phyloP scores from a whole-genome alignment of 2,329 filamentous ascomycete genomes.

The Corniculantispora saksenae region DNA sequence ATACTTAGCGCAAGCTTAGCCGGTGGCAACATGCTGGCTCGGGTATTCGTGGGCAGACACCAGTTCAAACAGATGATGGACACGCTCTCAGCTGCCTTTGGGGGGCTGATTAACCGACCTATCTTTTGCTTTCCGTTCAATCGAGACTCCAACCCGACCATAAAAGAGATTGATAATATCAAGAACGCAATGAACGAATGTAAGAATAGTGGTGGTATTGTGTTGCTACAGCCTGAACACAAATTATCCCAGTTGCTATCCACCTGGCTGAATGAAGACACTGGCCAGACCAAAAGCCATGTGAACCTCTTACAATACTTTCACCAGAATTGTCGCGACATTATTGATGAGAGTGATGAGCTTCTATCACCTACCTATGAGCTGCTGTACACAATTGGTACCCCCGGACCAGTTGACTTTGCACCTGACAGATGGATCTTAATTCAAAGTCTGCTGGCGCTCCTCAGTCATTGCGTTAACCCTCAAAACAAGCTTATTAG shows the following conservation, averaged over 20 bases:
- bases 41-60: constrained; percentile 63
- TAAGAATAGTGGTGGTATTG: constrained; percentile 50
- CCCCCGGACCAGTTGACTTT: constrained; percentile 50
- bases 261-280: constrained; percentile 40
- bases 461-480: neutral
- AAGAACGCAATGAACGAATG: constrained; percentile 45
- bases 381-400: constrained; percentile 63
- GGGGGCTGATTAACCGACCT: constrained; percentile 54
- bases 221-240: constrained; percentile 65
- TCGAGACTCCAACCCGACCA: constrained; percentile 42
- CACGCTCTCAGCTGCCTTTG: constrained; percentile 54
- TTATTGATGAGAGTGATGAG: constrained; percentile 68
- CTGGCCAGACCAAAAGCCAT: constrained; percentile 34
- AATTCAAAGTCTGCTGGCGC: constrained; percentile 40
- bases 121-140: constrained; percentile 63
- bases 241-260: constrained; percentile 64
- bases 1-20: constrained; percentile 59
- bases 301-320: constrained; percentile 47
- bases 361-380: constrained; percentile 63
- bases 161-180: constrained; percentile 37
- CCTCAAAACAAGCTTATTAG: neutral
- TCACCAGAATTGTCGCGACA: constrained; percentile 47
- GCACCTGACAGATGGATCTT: constrained; percentile 57
- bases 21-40: constrained; percentile 50
- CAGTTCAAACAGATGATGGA: constrained; percentile 62